Evolutionary conservation across 1,139 yeast species (phyloP).

Genomic region (Taphrina confusa): DNA sequence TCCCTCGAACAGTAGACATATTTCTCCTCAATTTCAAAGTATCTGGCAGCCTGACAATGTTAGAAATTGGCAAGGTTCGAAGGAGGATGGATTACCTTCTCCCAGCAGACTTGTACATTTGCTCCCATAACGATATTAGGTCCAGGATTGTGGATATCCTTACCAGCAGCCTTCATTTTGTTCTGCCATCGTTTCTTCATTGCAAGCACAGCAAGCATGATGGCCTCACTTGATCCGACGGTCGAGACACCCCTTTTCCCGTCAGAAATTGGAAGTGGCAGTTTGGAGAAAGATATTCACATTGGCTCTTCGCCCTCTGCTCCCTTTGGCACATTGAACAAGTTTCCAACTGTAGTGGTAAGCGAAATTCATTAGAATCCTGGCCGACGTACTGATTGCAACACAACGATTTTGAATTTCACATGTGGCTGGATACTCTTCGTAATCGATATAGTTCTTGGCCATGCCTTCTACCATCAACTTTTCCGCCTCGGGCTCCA

Average conservation of each 20-base stretch:
- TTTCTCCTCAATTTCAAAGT: conserved; percentile 86
- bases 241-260: conserved; percentile 81
- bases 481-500: conserved; percentile 53
- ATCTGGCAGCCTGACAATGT: conserved; percentile 72
- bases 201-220: conserved; percentile 89
- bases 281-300: not conserved
- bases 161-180: conserved; percentile 60
- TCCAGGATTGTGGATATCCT: conserved; percentile 53
- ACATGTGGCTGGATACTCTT: conserved; percentile 84
- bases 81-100: conserved; percentile 44
- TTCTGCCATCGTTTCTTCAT: conserved; percentile 87
- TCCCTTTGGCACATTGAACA: conserved; percentile 67
- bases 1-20: conserved; percentile 64
- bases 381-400: conserved; percentile 51
- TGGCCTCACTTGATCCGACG: conserved; percentile 91
- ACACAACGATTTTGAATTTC: conserved; percentile 81
- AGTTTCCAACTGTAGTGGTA: conserved; percentile 53
- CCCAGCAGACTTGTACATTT: conserved; percentile 77
- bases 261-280: too few species aligned
- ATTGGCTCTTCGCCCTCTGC: conserved; percentile 41
- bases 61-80: not conserved
- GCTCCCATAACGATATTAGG: conserved; percentile 93
- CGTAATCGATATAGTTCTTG: conserved; percentile 88
- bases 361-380: not conserved
- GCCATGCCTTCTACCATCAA: conserved; percentile 69